Evolutionary conservation across 345 rosid species (phyloP).

Genomic region (Populus simonii): DNA sequence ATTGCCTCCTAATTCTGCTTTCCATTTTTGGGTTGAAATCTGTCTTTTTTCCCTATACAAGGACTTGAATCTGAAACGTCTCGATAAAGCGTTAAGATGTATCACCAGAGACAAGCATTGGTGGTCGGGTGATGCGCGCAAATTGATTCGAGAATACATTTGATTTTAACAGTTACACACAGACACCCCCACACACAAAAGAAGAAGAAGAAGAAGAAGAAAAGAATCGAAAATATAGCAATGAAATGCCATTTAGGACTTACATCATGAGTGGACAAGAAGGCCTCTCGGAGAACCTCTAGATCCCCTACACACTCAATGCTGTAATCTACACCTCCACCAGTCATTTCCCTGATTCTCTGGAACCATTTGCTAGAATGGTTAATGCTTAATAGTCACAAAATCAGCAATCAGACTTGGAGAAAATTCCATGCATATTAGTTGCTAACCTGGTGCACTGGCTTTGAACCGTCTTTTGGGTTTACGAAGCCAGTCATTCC

Average conservation of each 20-base stretch:
- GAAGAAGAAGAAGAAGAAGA: not conserved
- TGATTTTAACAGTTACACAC: too few species aligned
- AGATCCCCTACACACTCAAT: conserved; percentile 58
- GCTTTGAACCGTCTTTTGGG: conserved; percentile 25
- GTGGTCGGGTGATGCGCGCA: not conserved
- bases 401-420: not conserved
- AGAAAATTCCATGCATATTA: not conserved
- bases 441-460: conserved; percentile 33
- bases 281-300: conserved; percentile 61
- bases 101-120: not conserved
- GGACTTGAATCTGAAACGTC: not conserved
- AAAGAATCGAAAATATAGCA: not conserved
- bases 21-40: not conserved
- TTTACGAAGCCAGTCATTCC: conserved; percentile 41
- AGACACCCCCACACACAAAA: not conserved
- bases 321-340: conserved; percentile 64
- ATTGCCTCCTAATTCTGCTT: too few species aligned
- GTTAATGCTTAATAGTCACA: not conserved
- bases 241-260: not conserved
- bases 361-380: conserved; percentile 11
- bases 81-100: too few species aligned
- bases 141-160: not conserved
- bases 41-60: not conserved
- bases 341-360: conserved; percentile 49
- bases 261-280: conserved; percentile 51